Percentiles rank a stretch among this genome's conserved stretches.
phyloP scores from a whole-genome alignment of 2,329 filamentous ascomycete species.

The Colletotrichum camelliae region DNA sequence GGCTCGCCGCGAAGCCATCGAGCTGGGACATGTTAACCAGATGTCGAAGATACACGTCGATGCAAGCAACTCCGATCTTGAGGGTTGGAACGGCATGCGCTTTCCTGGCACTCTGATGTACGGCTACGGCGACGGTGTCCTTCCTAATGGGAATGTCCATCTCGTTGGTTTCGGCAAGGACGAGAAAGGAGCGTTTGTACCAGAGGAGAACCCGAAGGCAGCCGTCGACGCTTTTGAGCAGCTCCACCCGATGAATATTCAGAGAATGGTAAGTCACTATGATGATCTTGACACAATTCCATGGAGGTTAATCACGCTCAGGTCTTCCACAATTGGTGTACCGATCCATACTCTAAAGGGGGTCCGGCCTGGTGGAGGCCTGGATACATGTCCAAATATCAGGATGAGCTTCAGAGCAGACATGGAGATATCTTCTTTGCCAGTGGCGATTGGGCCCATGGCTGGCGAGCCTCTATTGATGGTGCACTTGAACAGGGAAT shows the following conservation, averaged over 20 bases:
- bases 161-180: slow-evolving; percentile 49
- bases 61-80: slow-evolving; percentile 16
- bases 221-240: slow-evolving; percentile 35
- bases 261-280: slow-evolving; percentile 24
- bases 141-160: slow-evolving; percentile 50
- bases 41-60: slow-evolving; percentile 26
- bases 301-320: background rate
- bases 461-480: slow-evolving; percentile 32
- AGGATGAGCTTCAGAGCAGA: slow-evolving; percentile 27
- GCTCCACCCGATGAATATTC: slow-evolving; percentile 34
- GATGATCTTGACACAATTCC: background rate
- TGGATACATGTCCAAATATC: slow-evolving; percentile 28
- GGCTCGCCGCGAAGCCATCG: slow-evolving; percentile 23
- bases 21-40: slow-evolving; percentile 22
- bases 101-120: slow-evolving; percentile 37
- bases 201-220: slow-evolving; percentile 42
- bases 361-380: slow-evolving; percentile 24
- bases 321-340: slow-evolving; percentile 30
- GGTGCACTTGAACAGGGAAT: slow-evolving; percentile 31
- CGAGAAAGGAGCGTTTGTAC: slow-evolving; percentile 44
- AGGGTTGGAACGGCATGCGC: background rate
- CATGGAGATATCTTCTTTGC: slow-evolving; percentile 31
- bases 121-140: slow-evolving; percentile 49
- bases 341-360: slow-evolving; percentile 28
- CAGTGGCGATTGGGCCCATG: slow-evolving; percentile 30